These are phyloP conservation scores for Fomitopsis serialis DNA, from an alignment of 768 basidiomycete species.

Conservation along the genomic window DNA sequence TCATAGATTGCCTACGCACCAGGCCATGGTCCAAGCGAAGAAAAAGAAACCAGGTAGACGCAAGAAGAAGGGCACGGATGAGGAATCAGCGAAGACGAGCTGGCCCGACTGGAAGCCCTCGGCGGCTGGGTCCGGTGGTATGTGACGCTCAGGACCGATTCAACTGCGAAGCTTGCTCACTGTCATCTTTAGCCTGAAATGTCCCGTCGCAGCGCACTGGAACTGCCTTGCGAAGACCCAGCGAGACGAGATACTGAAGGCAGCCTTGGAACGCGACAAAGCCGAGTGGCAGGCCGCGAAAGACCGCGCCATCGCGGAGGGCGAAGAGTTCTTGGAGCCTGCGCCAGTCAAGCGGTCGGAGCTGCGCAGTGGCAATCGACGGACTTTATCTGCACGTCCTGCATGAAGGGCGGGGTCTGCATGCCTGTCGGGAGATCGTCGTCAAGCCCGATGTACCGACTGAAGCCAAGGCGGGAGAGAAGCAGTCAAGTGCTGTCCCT, in stretches of 20 bases:
- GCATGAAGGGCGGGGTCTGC: slow-evolving; percentile 73
- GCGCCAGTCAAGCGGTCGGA: slow-evolving; percentile 40
- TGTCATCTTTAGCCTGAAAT: slow-evolving; percentile 52
- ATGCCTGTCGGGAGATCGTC: slow-evolving; percentile 63
- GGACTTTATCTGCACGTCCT: slow-evolving; percentile 73
- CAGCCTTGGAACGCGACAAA: slow-evolving; percentile 49
- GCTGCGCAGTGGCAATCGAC: slow-evolving; percentile 56
- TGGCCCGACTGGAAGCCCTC: slow-evolving; percentile 40
- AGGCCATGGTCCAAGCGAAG: slow-evolving; percentile 32
- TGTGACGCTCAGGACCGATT: slow-evolving; percentile 16
- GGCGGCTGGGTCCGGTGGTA: slow-evolving; percentile 89
- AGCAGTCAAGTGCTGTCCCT: not conserved
- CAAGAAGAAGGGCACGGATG: slow-evolving; percentile 39
- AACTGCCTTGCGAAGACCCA: slow-evolving; percentile 60
- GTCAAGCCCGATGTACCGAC: slow-evolving; percentile 36
- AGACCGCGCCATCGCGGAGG: slow-evolving; percentile 2
- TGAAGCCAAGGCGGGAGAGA: not conserved
- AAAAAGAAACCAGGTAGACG: slow-evolving; percentile 31
- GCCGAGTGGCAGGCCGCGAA: slow-evolving; percentile 30
- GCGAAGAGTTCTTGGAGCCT: slow-evolving; percentile 7
- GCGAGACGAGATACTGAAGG: slow-evolving; percentile 68
- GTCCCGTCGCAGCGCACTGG: slow-evolving; percentile 76
- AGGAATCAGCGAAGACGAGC: slow-evolving; percentile 42
- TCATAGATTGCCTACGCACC: slow-evolving; percentile 52
- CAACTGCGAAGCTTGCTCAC: slow-evolving; percentile 1